phyloP scores from a whole-genome alignment of 768 basidiomycete species.

The Ramaria sp. region DNA sequence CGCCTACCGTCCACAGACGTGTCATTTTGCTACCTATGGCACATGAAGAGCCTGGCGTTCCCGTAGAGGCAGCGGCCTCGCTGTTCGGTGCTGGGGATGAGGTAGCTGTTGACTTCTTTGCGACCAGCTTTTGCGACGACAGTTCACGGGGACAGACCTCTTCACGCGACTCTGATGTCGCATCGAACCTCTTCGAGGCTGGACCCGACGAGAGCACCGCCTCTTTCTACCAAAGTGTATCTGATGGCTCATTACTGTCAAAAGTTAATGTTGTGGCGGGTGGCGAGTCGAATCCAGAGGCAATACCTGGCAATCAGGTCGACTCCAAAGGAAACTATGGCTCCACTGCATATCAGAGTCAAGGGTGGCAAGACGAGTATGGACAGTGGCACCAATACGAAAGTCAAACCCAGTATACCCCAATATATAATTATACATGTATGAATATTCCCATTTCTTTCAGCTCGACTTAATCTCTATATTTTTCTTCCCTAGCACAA shows the following conservation, averaged over 20 bases:
- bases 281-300: background rate
- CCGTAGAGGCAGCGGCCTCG: conserved; percentile 66
- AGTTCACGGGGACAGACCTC: background rate
- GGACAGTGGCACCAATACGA: conserved; percentile 19
- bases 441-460: background rate
- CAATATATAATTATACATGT: conserved; percentile 10
- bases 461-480: background rate
- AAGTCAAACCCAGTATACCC: conserved; percentile 11
- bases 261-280: background rate
- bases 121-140: conserved; percentile 29
- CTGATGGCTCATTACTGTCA: background rate
- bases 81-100: conserved; percentile 62
- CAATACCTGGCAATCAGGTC: background rate
- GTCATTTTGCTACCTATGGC: conserved; percentile 3
- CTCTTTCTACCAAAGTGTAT: background rate
- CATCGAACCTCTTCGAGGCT: conserved; percentile 8
- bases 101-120: conserved; percentile 50
- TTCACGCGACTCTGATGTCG: background rate
- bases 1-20: background rate
- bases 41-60: conserved; percentile 4
- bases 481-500: background rate
- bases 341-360: conserved; percentile 9
- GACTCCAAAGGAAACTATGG: background rate
- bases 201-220: conserved; percentile 1
- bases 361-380: conserved; percentile 22